A percentile compares a stretch with the other conserved stretches of the same genome.
These are phyloP conservation scores for Mortierella sp. DNA, from an alignment of 371 early-diverging fungal species.

Conservation along the genomic window DNA sequence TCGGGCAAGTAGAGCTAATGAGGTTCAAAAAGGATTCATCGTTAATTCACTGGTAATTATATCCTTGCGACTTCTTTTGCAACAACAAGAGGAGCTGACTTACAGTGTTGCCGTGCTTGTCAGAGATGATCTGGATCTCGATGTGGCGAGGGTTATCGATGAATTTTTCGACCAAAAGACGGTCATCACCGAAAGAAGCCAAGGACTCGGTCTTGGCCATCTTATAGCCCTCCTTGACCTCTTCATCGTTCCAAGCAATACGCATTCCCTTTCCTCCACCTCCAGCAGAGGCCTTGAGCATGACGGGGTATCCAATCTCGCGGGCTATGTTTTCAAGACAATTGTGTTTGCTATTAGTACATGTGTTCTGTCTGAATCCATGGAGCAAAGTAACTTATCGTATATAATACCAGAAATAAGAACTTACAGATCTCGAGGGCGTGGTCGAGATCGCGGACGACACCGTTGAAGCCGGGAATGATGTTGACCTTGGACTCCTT, in stretches of 20 bases:
- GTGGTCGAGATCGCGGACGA: constrained; percentile 78
- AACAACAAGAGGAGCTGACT: not conserved
- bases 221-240: constrained; percentile 84
- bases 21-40: not conserved
- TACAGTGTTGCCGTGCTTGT: constrained; percentile 73
- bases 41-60: not conserved
- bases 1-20: constrained; percentile 86
- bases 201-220: constrained; percentile 90
- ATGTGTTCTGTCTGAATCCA: no score
- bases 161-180: constrained; percentile 94
- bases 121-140: constrained; percentile 85
- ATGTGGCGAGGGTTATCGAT: constrained; percentile 93
- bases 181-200: constrained; percentile 92
- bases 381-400: no score
- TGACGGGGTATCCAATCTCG: constrained; percentile 84
- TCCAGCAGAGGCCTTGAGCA: constrained; percentile 92
- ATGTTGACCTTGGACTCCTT: constrained; percentile 86
- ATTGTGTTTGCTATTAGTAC: not conserved
- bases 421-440: constrained; percentile 75
- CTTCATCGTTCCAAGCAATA: constrained; percentile 77
- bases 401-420: not conserved
- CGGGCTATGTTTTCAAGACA: constrained; percentile 45
- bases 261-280: constrained; percentile 97
- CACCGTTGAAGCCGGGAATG: constrained; percentile 95
- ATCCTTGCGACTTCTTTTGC: not conserved